Evolutionary conservation across 1,284 basidiomycete species (phyloP).

Genomic region (Irpex lacteus): DNA sequence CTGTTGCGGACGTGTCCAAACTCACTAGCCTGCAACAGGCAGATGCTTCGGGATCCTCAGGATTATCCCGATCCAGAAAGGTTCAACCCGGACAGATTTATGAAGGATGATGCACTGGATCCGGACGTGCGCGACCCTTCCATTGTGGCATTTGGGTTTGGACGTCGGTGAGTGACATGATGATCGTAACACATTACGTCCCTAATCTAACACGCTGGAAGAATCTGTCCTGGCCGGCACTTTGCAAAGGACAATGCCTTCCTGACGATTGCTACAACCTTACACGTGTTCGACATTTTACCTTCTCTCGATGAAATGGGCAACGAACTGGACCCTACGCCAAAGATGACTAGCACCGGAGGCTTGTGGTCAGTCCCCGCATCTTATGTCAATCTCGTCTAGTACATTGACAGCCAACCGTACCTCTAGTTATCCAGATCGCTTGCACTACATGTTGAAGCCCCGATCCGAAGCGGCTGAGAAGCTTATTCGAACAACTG

Average conservation of each 20-base stretch:
- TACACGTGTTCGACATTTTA: constrained; percentile 4
- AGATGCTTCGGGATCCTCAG: constrained; percentile 22
- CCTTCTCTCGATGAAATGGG: constrained; percentile 21
- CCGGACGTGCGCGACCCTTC: constrained; percentile 4
- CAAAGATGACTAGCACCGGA: constrained; percentile 1
- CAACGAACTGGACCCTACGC: constrained; percentile 19
- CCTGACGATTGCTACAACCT: neutral
- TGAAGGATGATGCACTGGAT: neutral
- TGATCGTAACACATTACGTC: neutral
- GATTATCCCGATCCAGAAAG: constrained; percentile 18
- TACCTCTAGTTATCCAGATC: neutral
- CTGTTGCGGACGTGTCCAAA: neutral
- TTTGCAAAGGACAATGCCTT: neutral
- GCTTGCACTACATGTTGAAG: neutral
- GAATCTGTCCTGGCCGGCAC: constrained; percentile 5
- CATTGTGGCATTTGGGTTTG: constrained; percentile 6
- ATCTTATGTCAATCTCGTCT: neutral
- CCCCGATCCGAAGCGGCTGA: neutral
- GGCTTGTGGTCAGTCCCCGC: neutral
- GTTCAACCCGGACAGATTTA: constrained; percentile 27
- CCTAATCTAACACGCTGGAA: neutral
- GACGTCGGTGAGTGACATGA: neutral
- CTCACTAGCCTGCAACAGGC: constrained; percentile 1
- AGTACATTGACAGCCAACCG: neutral
- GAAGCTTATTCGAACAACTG: neutral